These are phyloP conservation scores for Rhodotorula sp. DNA, from an alignment of 1,284 basidiomycete genomes.

Conservation along the genomic window DNA sequence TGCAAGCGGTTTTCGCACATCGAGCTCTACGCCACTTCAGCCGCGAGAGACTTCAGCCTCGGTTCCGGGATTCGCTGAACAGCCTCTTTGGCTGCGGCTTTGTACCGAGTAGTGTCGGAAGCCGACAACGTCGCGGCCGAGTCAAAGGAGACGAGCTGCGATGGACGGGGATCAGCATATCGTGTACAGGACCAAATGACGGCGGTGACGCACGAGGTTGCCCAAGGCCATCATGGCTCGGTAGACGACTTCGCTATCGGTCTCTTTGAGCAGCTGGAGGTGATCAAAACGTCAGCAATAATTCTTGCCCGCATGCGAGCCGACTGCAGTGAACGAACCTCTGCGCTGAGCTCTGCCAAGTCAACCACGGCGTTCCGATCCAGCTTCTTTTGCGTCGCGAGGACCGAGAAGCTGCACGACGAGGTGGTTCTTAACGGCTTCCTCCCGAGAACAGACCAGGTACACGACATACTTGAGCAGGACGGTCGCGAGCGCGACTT, in stretches of 20 bases:
- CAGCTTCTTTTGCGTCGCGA: slow-evolving; percentile 49
- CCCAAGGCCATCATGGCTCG: slow-evolving; percentile 81
- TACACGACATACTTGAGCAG: slow-evolving; percentile 87
- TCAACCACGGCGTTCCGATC: slow-evolving; percentile 32
- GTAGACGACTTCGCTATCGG: slow-evolving; percentile 80
- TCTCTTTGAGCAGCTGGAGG: slow-evolving; percentile 63
- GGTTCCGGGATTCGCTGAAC: slow-evolving; percentile 48
- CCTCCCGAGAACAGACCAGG: too few species aligned
- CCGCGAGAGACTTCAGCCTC: slow-evolving; percentile 48
- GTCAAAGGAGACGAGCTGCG: slow-evolving; percentile 47
- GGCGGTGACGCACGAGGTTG: slow-evolving; percentile 78
- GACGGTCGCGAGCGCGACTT: slow-evolving; percentile 70
- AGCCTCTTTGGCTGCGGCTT: slow-evolving; percentile 34
- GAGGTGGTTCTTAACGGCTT: too few species aligned
- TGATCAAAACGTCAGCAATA: slow-evolving; percentile 9
- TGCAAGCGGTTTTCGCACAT: too few species aligned
- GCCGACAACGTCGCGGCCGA: slow-evolving; percentile 45
- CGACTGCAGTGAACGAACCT: slow-evolving; percentile 13
- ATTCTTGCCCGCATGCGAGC: neutral
- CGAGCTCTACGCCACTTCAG: slow-evolving; percentile 44
- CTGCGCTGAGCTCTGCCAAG: slow-evolving; percentile 24
- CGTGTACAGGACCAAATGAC: too few species aligned
- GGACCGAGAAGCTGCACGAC: slow-evolving; percentile 51
- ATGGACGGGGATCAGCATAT: too few species aligned
- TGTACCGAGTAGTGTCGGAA: slow-evolving; percentile 21